These are phyloP conservation scores for Dothidotthia symphoricarpi DNA, from an alignment of 2,329 filamentous ascomycete genomes.

Conservation along the genomic window DNA sequence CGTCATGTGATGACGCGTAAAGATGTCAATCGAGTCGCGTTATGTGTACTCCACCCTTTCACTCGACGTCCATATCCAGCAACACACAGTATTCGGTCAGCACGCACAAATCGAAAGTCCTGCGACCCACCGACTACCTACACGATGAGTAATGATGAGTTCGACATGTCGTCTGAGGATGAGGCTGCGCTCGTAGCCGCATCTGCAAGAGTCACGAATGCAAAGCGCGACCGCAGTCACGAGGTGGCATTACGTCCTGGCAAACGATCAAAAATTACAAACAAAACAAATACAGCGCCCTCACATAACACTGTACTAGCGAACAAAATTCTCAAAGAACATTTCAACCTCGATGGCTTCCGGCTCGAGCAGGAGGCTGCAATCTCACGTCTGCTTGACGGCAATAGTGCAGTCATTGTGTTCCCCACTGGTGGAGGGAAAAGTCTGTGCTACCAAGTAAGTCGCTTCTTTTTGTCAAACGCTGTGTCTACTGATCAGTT, in stretches of 20 bases:
- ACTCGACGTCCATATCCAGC: no score
- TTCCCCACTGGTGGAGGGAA: constrained; percentile 96
- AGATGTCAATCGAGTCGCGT: no score
- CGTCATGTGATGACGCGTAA: no score
- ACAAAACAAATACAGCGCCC: neutral
- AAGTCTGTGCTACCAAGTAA: constrained; percentile 88
- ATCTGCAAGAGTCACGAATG: neutral
- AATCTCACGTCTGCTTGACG: constrained; percentile 45
- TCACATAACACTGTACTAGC: constrained; percentile 25
- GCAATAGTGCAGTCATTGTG: constrained; percentile 46
- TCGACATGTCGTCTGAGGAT: constrained; percentile 9
- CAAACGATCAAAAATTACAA: constrained; percentile 5
- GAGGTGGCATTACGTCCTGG: no score
- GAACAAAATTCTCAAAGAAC: constrained; percentile 40
- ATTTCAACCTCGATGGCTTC: constrained; percentile 46
- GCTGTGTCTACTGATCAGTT: constrained; percentile 3
- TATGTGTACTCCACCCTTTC: no score
- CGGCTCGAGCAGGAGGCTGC: constrained; percentile 49
- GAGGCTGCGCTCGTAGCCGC: constrained; percentile 8
- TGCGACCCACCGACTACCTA: neutral
- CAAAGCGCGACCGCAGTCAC: no score
- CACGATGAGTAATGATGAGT: constrained; percentile 13
- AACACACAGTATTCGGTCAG: no score
- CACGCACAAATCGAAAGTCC: no score
- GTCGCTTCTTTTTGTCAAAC: neutral